phyloP scores from a whole-genome alignment of 306 rosid genomes.

The Parietaria judaica region DNA sequence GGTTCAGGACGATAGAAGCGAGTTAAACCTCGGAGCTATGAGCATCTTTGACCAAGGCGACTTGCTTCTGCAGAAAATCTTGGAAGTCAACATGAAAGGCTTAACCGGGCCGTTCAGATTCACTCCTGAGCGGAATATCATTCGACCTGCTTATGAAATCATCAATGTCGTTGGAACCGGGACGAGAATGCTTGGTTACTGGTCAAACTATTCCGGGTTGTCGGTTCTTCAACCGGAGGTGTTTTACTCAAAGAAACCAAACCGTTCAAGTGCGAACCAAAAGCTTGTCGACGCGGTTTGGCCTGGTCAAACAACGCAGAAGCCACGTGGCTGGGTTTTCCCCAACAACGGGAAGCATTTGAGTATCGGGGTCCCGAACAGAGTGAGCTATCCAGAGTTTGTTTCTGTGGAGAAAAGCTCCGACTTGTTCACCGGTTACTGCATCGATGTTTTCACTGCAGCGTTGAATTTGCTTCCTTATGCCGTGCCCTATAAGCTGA shows the following conservation, averaged over 20 bases:
- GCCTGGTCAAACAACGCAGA: slow-evolving; percentile 66
- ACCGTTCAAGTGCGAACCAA: slow-evolving; percentile 36
- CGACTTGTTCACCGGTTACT: slow-evolving; percentile 67
- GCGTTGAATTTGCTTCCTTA: slow-evolving; percentile 73
- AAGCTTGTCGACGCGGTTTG: slow-evolving; percentile 45
- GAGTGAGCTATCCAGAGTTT: slow-evolving; percentile 57
- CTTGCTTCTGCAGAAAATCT: slow-evolving; percentile 37
- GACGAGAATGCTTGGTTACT: slow-evolving; percentile 65
- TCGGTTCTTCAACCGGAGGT: slow-evolving; percentile 52
- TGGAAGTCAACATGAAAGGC: slow-evolving; percentile 62
- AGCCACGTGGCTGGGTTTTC: slow-evolving; percentile 96
- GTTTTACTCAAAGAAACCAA: slow-evolving; percentile 46
- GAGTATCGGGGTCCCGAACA: slow-evolving; percentile 65
- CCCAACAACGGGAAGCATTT: slow-evolving; percentile 76
- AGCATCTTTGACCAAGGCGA: slow-evolving; percentile 62
- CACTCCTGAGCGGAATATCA: slow-evolving; percentile 44
- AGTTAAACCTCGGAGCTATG: slow-evolving; percentile 58
- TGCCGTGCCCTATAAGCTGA: slow-evolving; percentile 65
- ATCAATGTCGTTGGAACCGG: slow-evolving; percentile 73
- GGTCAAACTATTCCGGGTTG: slow-evolving; percentile 84
- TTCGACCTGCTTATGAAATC: slow-evolving; percentile 68
- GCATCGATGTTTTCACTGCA: slow-evolving; percentile 80
- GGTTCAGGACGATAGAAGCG: slow-evolving; percentile 20
- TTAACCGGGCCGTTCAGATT: slow-evolving; percentile 58
- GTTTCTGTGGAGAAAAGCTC: slow-evolving; percentile 39